A percentile compares a stretch with the other conserved stretches of the same genome.
Conservation (phyloP, 1,284 basidiomycete genomes). For the Agroathelia rolfsii region DNA sequence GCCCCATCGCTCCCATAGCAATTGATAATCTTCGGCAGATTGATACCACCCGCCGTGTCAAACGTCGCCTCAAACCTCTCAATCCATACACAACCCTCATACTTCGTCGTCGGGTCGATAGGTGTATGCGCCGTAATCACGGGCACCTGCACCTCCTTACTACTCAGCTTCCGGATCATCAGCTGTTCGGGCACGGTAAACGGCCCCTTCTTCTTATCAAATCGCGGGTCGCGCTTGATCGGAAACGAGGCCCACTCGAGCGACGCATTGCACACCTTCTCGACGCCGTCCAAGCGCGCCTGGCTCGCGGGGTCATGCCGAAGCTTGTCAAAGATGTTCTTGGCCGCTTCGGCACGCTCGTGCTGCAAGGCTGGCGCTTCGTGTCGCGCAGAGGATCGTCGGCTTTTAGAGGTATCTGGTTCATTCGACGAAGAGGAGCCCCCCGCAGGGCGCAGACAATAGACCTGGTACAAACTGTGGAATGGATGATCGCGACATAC, state of each 20-base stretch:
- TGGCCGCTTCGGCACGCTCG: constrained; percentile 61
- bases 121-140: constrained; percentile 69
- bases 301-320: constrained; percentile 29
- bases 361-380: constrained; percentile 30
- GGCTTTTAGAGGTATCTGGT: constrained; percentile 14
- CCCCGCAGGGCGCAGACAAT: constrained; percentile 49
- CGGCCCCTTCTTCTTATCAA: constrained; percentile 16
- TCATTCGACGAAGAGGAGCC: too few relatives aligned
- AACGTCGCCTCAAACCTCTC: constrained; percentile 52
- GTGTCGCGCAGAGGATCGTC: constrained; percentile 33
- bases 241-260: constrained; percentile 73
- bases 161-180: constrained; percentile 39
- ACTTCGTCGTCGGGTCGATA: constrained; percentile 63
- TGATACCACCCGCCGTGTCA: constrained; percentile 69
- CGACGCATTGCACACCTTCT: constrained; percentile 62
- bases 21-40: constrained; percentile 72
- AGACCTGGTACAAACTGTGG: constrained; percentile 88
- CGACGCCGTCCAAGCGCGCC: constrained; percentile 47
- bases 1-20: constrained; percentile 67
- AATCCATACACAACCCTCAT: constrained; percentile 63
- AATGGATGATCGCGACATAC: constrained; percentile 91
- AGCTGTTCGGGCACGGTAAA: constrained; percentile 32
- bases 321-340: constrained; percentile 56
- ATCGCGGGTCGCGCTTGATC: constrained; percentile 28
- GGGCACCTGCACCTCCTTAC: constrained; percentile 60